These are phyloP conservation scores for Aspergillus aculeatinus DNA, from an alignment of 2,329 filamentous ascomycete species.

Conservation along the genomic window DNA sequence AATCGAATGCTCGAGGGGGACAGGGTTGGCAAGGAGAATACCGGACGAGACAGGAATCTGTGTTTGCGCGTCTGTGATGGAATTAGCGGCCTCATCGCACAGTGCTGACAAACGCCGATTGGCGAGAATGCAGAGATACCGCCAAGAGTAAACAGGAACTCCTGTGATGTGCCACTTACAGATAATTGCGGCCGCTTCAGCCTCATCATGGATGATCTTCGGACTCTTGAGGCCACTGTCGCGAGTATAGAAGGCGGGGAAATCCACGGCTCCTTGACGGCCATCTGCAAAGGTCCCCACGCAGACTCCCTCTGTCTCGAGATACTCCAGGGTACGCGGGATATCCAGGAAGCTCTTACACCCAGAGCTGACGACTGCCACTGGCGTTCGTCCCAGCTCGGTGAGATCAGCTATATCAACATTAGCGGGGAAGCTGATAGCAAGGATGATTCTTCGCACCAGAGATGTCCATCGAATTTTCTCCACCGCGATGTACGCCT, in stretches of 20 bases:
- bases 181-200: slow-evolving; percentile 86
- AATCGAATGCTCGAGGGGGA: slow-evolving; percentile 69
- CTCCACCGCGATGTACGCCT: slow-evolving; percentile 86
- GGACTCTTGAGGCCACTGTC: slow-evolving; percentile 84
- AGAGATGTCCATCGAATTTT: slow-evolving; percentile 87
- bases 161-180: slow-evolving; percentile 47
- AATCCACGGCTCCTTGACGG: slow-evolving; percentile 69
- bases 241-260: slow-evolving; percentile 89
- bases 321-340: slow-evolving; percentile 78
- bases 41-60: slow-evolving; percentile 72
- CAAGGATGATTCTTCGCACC: slow-evolving; percentile 26
- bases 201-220: slow-evolving; percentile 68
- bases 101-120: neutral
- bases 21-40: slow-evolving; percentile 84
- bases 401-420: slow-evolving; percentile 74
- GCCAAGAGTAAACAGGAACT: neutral
- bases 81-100: slow-evolving; percentile 5
- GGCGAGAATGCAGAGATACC: neutral
- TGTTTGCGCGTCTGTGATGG: slow-evolving; percentile 64
- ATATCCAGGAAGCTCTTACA: slow-evolving; percentile 97
- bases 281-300: slow-evolving; percentile 90
- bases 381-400: slow-evolving; percentile 83
- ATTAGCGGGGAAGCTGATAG: neutral
- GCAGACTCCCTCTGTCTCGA: slow-evolving; percentile 69
- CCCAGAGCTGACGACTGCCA: slow-evolving; percentile 84